Conservation (phyloP, 2,329 filamentous ascomycete genomes). For the Neobulgaria alba region DNA sequence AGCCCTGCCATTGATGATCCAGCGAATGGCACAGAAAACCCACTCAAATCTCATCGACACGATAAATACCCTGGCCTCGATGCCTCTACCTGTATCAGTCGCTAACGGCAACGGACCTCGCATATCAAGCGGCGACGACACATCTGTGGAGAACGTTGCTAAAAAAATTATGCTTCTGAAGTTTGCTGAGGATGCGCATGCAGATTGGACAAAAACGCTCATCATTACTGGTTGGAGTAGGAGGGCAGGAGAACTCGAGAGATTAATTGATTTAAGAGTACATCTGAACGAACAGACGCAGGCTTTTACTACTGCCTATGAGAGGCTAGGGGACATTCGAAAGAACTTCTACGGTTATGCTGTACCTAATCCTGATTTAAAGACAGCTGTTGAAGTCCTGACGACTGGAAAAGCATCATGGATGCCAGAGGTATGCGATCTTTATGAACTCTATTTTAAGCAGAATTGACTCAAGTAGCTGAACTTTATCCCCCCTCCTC, state of each 20-base stretch:
- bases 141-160: slow-evolving; percentile 54
- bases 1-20: slow-evolving; percentile 65
- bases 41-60: slow-evolving; percentile 69
- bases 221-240: slow-evolving; percentile 88
- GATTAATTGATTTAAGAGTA: slow-evolving; percentile 76
- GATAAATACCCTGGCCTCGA: slow-evolving; percentile 60
- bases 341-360: not conserved
- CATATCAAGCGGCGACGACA: slow-evolving; percentile 41
- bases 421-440: slow-evolving; percentile 63
- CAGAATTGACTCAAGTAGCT: slow-evolving; percentile 40
- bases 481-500: slow-evolving; percentile 66
- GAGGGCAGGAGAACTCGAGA: slow-evolving; percentile 69
- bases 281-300: slow-evolving; percentile 60
- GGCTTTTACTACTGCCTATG: slow-evolving; percentile 56
- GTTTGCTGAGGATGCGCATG: slow-evolving; percentile 71
- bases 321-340: slow-evolving; percentile 63
- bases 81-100: slow-evolving; percentile 47
- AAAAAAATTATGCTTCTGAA: slow-evolving; percentile 71
- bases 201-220: slow-evolving; percentile 85
- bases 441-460: not conserved
- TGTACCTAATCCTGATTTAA: slow-evolving; percentile 81
- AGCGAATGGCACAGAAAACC: slow-evolving; percentile 72
- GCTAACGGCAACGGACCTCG: slow-evolving; percentile 43
- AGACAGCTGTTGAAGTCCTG: slow-evolving; percentile 78
- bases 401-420: slow-evolving; percentile 68